Base-by-base conservation (phyloP, 129 eudicot genomes). In the Chrysanthemum makinoi region DNA sequence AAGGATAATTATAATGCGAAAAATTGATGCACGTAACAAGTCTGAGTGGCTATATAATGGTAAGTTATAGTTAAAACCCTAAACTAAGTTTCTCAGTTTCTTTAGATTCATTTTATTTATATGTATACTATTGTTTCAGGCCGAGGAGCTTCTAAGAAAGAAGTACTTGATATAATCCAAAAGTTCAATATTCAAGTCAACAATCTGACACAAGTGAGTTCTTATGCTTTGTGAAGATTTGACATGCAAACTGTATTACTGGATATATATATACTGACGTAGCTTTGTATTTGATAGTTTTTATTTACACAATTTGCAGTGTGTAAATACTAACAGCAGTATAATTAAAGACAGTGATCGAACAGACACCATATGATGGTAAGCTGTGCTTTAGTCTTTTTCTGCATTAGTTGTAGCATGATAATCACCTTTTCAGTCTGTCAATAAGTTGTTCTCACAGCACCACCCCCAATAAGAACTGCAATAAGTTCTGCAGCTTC, bases 151-250 rank as follows among this genome's bases (percentile, higher is more conserved):
- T 82, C 95, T 1, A 94, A 86, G 77, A 89, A 84, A 78, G 96
- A 89, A 54, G 69, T 94, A 16, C 19, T 56, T 76, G 98, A 87
- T 39, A 69, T 84, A 13, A 86, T 84, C 62, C 88, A 87, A 77
- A 77, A 86, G 65, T 94, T 94, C 78, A 94, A 94, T 72, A 94
- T 94, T 79, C 97, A 94, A 89, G 93, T 94, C 81, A 89, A 94
- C 80, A 94, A 94, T 84, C 79, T 94, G 82, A 94, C 98, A 72
- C 98, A 94, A 85, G 98, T 89, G 77, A 81, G 96, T 68, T 70
- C 49, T 30, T 65, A 63, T 54, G 46, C 46, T 8, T 39, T 39
- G 46, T 39, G 10, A 39, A 39, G 46, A 39, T 7, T 39, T 39
- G 46, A 39, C 46, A 6, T 39, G 46, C 10, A 39, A 39, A 39